Evolutionary conservation across 148 eudicot species (phyloP), one percentile per base, ranked within the genome.

Genomic region (Amaranthus cruentus): DNA sequence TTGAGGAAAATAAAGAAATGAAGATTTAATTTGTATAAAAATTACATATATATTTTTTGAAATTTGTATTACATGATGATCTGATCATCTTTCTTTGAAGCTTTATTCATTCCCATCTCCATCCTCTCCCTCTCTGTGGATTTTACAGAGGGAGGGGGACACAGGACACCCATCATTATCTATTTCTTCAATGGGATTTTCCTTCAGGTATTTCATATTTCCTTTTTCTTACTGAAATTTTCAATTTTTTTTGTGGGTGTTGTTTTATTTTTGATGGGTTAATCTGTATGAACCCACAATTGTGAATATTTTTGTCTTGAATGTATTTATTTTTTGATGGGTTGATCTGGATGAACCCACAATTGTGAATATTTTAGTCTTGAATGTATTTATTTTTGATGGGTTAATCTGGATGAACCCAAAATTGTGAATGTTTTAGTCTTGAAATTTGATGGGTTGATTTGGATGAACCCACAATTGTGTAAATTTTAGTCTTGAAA

Each of bases 121-220:
- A 12, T 10, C 50, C n/a, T 47, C 18, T 43, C 68, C 47, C 68
- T 47, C 68, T 64, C 51, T 64, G 51, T 47, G 50, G 52, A 64
- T 64, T 64, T 47, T 64, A 46, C 68, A 64, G 68, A 47, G 68
- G n/a, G 52, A 64, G 68, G 21, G 51, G 51, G 50, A 47, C 49
- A 9, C 14, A n/a, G 18, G 47, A 10, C 13, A 12, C 8, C 8
- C 15, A 58, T 58, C 62, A 58, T 13, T 57, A 0, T 4, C 0
- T n/a, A 13, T n/a, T 57, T 57, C 13, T 57, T n/a, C 61, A 8
- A 13, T 63, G 10, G 47, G 3, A 43, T 63, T 7, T 38, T 12
- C 47, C 38, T 7, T 62, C 47, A 28, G 44, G 13, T 62, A 28
- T 4, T 28, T 62, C 9, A 42, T 28, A 18, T 62, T 6, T 42